Evolutionary conservation across 2,329 filamentous ascomycete species (phyloP).

Genomic region (Cordyceps javanica): DNA sequence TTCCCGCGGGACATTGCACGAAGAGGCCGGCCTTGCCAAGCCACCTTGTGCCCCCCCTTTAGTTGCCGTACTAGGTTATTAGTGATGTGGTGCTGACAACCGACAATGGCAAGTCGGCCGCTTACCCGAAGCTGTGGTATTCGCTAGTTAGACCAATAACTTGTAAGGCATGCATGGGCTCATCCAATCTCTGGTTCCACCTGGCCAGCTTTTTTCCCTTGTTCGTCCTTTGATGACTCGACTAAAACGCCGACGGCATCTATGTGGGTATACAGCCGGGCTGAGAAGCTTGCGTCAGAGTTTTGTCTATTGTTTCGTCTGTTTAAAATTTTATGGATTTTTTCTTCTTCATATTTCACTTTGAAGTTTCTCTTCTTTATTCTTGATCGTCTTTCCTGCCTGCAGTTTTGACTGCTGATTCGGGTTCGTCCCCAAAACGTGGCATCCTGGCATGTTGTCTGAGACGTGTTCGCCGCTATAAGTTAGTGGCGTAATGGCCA

Average conservation of each 20-base stretch:
- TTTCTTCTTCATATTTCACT: background rate
- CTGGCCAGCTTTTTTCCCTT: background rate
- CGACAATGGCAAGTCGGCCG: background rate
- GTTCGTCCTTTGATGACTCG: background rate
- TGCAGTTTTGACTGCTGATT: too few relatives aligned
- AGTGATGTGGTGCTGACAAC: background rate
- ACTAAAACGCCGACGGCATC: conserved; percentile 1
- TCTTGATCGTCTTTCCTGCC: too few relatives aligned
- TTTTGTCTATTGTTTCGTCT: background rate
- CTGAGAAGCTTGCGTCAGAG: background rate
- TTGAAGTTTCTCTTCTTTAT: too few relatives aligned
- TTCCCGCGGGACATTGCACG: background rate
- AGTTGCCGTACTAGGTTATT: background rate
- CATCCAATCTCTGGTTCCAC: background rate
- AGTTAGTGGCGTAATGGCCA: too few relatives aligned
- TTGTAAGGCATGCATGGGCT: too few relatives aligned
- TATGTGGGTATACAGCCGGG: background rate
- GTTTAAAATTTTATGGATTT: background rate
- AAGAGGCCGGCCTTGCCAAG: background rate
- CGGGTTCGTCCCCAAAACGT: too few relatives aligned
- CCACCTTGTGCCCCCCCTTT: background rate
- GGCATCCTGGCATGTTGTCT: too few relatives aligned
- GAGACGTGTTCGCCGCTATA: too few relatives aligned
- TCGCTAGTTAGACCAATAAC: background rate
- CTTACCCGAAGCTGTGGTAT: background rate